Evolutionary conservation across 192 early-diverging fungal species (phyloP).

Genomic region (Cetraspora pellucida): DNA sequence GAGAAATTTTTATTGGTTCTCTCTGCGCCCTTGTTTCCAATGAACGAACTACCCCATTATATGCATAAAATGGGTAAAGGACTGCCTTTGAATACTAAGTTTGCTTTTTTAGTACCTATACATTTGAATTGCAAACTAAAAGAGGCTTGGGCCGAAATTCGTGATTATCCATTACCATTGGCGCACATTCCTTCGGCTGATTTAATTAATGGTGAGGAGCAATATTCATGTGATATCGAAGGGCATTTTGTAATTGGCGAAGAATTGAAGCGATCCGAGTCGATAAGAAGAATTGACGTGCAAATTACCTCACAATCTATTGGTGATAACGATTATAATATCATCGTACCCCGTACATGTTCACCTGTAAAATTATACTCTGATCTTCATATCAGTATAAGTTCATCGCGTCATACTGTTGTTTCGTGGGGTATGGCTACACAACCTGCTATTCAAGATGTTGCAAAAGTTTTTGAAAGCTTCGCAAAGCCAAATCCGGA

Average conservation of each 20-base stretch:
- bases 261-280: conserved; percentile 37
- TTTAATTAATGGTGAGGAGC: not conserved
- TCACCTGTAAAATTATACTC: conserved; percentile 51
- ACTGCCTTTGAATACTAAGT: conserved; percentile 42
- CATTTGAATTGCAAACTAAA: conserved; percentile 41
- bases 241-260: conserved; percentile 51
- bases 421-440: conserved; percentile 43
- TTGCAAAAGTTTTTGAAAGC: conserved; percentile 39
- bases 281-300: conserved; percentile 34
- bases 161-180: conserved; percentile 50
- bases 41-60: conserved; percentile 40
- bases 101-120: conserved; percentile 45
- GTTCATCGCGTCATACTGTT: conserved; percentile 26
- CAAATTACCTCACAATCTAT: conserved; percentile 7
- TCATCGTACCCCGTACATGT: conserved; percentile 37
- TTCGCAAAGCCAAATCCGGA: conserved; percentile 48
- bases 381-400: conserved; percentile 41
- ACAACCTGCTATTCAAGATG: conserved; percentile 47
- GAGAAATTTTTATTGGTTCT: conserved; percentile 21
- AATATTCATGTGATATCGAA: conserved; percentile 37
- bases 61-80: conserved; percentile 46
- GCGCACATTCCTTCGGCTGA: conserved; percentile 39
- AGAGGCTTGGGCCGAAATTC: conserved; percentile 43
- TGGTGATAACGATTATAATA: conserved; percentile 20
- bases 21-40: conserved; percentile 38